These are phyloP conservation scores for Penicillium sp. DNA, from an alignment of 2,329 filamentous ascomycete species.

Conservation along the genomic window DNA sequence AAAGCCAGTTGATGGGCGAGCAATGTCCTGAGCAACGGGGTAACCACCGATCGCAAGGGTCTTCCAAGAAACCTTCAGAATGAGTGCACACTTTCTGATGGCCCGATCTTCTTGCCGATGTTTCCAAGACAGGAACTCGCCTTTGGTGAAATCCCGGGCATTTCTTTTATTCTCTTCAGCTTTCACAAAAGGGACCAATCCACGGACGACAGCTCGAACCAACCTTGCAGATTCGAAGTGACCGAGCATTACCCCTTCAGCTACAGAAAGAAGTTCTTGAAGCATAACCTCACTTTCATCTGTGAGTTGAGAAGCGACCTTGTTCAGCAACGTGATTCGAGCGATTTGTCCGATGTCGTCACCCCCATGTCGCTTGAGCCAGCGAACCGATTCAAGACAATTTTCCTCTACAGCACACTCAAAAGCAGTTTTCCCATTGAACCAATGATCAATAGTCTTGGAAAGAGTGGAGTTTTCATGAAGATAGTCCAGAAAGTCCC, in stretches of 20 bases:
- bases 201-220: not conserved
- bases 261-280: not conserved
- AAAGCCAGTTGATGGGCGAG: not conserved
- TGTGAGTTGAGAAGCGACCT: not conserved
- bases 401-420: not conserved
- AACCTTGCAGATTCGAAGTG: slow-evolving; percentile 1
- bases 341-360: not conserved
- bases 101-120: not conserved
- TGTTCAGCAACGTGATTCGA: not conserved
- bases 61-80: not conserved
- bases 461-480: not conserved
- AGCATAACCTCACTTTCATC: not conserved
- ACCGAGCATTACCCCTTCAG: not conserved
- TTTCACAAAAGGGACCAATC: not conserved
- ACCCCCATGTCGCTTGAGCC: not conserved
- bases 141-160: not conserved
- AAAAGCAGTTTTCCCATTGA: not conserved
- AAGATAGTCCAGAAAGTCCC: not conserved
- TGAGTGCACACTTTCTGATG: not conserved
- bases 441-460: not conserved
- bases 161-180: not conserved
- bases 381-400: not conserved
- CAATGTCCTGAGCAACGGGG: not conserved
- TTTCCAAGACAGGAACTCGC: not conserved
- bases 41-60: not conserved